phyloP scores from a whole-genome alignment of 192 early-diverging fungal genomes.

The Diversispora eburnea region DNA sequence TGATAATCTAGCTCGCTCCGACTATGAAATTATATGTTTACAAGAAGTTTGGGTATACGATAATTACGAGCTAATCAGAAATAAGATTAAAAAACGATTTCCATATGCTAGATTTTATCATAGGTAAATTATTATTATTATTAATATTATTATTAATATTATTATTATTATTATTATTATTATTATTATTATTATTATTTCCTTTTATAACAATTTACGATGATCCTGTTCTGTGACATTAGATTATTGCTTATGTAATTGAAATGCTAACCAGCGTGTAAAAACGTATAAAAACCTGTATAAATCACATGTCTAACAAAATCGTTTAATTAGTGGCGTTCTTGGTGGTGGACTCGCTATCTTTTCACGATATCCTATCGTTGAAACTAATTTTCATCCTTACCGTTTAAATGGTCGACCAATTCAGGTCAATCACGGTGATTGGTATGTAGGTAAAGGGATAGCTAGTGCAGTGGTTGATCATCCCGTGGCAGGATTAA shows the following conservation, averaged over 20 bases:
- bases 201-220: background rate
- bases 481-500: constrained; percentile 48
- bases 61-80: constrained; percentile 38
- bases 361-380: constrained; percentile 46
- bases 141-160: too few relatives aligned
- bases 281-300: too few relatives aligned
- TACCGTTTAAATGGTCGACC: constrained; percentile 51
- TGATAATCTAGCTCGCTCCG: constrained; percentile 31
- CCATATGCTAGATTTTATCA: constrained; percentile 38
- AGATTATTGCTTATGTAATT: background rate
- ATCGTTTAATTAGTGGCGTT: constrained; percentile 32
- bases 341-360: constrained; percentile 44
- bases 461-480: constrained; percentile 43
- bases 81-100: constrained; percentile 22
- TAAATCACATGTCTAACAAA: constrained; percentile 21
- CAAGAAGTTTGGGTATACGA: constrained; percentile 48
- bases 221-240: background rate
- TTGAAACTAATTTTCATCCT: constrained; percentile 37
- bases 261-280: constrained; percentile 22
- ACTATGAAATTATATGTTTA: constrained; percentile 43
- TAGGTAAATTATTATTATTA: constrained; percentile 38
- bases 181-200: too few relatives aligned
- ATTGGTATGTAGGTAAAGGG: constrained; percentile 57
- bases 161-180: too few relatives aligned
- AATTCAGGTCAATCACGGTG: constrained; percentile 49